Percentiles rank a stretch among this genome's conserved stretches.
phyloP scores from a whole-genome alignment of 2,329 filamentous ascomycete species.

The Endoconidiophora laricicola region DNA sequence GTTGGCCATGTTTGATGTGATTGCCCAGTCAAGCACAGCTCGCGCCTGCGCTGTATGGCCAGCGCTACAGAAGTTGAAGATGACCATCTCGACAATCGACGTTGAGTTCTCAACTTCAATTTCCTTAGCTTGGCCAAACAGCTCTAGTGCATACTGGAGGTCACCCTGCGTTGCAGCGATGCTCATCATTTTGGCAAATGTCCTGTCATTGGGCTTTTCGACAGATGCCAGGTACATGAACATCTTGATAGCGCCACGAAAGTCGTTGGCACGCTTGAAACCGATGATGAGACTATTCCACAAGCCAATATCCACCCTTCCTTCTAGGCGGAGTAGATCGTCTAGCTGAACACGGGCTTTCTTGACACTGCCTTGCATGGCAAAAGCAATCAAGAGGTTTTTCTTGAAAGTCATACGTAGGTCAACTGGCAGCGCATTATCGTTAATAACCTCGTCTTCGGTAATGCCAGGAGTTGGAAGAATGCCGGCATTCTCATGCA shows the following conservation, averaged over 20 bases:
- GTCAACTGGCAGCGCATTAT: background rate
- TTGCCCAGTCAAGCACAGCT: constrained; percentile 30
- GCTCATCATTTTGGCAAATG: constrained; percentile 58
- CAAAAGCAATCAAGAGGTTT: constrained; percentile 8
- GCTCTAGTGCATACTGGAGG: constrained; percentile 45
- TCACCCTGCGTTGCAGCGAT: constrained; percentile 58
- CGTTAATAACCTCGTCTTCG: constrained; percentile 5
- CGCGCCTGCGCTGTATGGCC: constrained; percentile 22
- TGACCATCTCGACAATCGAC: constrained; percentile 17
- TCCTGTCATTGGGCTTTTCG: constrained; percentile 41
- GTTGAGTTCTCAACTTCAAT: constrained; percentile 32
- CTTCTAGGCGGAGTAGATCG: constrained; percentile 4
- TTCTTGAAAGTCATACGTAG: constrained; percentile 4
- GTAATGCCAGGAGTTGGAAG: background rate
- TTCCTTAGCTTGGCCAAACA: constrained; percentile 48
- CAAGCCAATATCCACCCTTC: constrained; percentile 36
- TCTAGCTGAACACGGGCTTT: constrained; percentile 8
- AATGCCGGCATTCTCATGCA: no score
- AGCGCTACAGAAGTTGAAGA: constrained; percentile 30
- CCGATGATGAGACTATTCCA: constrained; percentile 70
- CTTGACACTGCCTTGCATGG: constrained; percentile 7
- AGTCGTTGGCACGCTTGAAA: constrained; percentile 47
- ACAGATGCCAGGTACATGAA: constrained; percentile 42
- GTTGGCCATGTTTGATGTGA: constrained; percentile 31
- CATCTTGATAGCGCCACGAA: constrained; percentile 44